Evolutionary conservation across 345 rosid genomes (phyloP), one percentile per base, ranked within the genome.

Genomic region (Camelina neglecta): DNA sequence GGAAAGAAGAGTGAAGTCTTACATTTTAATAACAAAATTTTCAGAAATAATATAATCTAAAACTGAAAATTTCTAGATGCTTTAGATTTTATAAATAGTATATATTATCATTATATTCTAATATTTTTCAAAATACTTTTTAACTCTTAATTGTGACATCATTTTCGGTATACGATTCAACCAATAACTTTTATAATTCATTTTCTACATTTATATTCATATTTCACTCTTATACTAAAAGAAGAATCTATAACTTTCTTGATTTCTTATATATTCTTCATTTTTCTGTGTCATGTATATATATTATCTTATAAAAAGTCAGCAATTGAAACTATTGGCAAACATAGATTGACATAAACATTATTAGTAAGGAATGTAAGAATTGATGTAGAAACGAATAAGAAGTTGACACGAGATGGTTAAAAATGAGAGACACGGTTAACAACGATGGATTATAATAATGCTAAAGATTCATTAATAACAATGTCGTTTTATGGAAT

Each of bases 401-500:
- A 45, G 11, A 62, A 13, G 16, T 11, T 7, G 57, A 76, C 70
- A 76, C 65, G 64, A 42, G 33, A n/a, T 68, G 21, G 53, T 42
- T 29, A 50, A 24, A 49, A 49, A 13, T 1, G 60, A 67, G 79
- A 59, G 79, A 59, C 38, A 21, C 36, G 62, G 20, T 67, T 60
- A 67, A 67, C 59, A 61, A 49, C 15, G 69, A 75, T 48, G 9
- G 54, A 16, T 58, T 50, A 41, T 41, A 75, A 50, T 39, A 75
- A 29, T 20, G 68, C 49, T 61, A 61, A 69, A 61, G 44, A 11
- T 11, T 58, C 7, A 35, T 35, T 35, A 35, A 35, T 35, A 42
- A 58, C 16, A 67, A 60, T 41, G 79, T 69, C 74, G 74, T 61
- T 45, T 42, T 68, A 35, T 38, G 11, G 74, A 60, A 50, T 20